These are phyloP conservation scores for Micromonas commoda DNA, from an alignment of 139 green algal species.

Conservation along the genomic window DNA sequence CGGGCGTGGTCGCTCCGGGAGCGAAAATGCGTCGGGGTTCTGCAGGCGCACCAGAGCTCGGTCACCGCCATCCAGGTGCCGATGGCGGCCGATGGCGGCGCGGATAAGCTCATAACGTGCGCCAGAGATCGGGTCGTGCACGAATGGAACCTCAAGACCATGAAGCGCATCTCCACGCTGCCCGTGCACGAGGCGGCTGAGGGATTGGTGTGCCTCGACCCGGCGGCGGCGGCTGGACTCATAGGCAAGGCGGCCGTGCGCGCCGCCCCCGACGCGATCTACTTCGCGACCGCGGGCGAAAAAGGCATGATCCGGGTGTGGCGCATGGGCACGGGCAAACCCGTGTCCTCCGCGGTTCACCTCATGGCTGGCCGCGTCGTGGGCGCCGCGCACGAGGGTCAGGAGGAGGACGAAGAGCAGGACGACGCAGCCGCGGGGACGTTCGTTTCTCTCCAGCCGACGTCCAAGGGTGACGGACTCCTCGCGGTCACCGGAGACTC, in stretches of 20 bases:
- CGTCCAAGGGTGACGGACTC: slow-evolving; percentile 51
- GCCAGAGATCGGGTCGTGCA: slow-evolving; percentile 50
- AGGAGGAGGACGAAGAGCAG: slow-evolving; percentile 23
- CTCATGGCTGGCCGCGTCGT: no score
- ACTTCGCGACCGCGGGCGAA: slow-evolving; percentile 79
- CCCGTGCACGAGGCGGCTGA: slow-evolving; percentile 85
- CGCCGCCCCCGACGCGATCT: slow-evolving; percentile 27
- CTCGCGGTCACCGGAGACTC: slow-evolving; percentile 67
- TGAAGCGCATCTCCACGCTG: slow-evolving; percentile 39
- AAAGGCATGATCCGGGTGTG: slow-evolving; percentile 63
- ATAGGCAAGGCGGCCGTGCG: not conserved
- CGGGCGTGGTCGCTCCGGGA: slow-evolving; percentile 61
- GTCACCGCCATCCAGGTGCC: slow-evolving; percentile 70
- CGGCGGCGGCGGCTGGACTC: not conserved
- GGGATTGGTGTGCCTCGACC: slow-evolving; percentile 36
- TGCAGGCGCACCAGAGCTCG: slow-evolving; percentile 71
- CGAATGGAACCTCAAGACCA: slow-evolving; percentile 54
- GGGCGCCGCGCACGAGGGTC: slow-evolving; percentile 44
- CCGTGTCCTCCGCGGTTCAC: not conserved
- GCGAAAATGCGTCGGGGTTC: slow-evolving; percentile 54
- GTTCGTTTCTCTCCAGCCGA: slow-evolving; percentile 37
- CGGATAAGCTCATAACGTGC: slow-evolving; percentile 13
- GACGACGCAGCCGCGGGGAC: slow-evolving; percentile 12
- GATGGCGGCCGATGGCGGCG: not conserved
- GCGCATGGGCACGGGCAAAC: slow-evolving; percentile 50